Percentiles rank a stretch among this genome's conserved stretches.
phyloP scores from a whole-genome alignment of 305 asterid genomes.

The Fraxinus angustifolia region DNA sequence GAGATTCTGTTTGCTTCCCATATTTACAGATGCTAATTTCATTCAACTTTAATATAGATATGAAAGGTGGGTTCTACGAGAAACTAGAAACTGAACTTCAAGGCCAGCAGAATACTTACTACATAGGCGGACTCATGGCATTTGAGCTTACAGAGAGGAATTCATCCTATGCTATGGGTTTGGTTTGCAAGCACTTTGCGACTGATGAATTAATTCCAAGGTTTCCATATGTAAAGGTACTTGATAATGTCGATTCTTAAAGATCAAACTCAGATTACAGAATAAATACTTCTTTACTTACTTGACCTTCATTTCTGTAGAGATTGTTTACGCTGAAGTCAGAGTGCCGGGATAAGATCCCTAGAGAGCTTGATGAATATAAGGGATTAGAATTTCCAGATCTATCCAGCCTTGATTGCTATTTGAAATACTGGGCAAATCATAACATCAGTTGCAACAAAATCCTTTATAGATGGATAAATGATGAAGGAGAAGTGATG shows the following conservation, averaged over 20 bases:
- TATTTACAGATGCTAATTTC: not conserved
- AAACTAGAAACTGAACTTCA: slow-evolving; percentile 59
- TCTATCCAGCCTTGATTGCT: slow-evolving; percentile 56
- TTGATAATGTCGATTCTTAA: slow-evolving; percentile 3
- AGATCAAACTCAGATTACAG: not conserved
- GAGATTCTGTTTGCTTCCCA: not conserved
- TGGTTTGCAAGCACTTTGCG: slow-evolving; percentile 58
- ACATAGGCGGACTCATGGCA: slow-evolving; percentile 75
- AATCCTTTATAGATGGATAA: slow-evolving; percentile 71
- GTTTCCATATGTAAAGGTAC: slow-evolving; percentile 75
- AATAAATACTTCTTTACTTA: not conserved
- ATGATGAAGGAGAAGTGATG: slow-evolving; percentile 49
- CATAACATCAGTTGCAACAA: slow-evolving; percentile 36
- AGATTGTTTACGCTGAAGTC: slow-evolving; percentile 48
- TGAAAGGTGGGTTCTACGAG: slow-evolving; percentile 68
- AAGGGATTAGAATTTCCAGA: slow-evolving; percentile 57
- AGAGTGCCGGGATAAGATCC: slow-evolving; percentile 32
- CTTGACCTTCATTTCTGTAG: slow-evolving; percentile 38
- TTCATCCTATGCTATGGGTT: slow-evolving; percentile 62
- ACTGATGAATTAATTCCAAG: slow-evolving; percentile 47
- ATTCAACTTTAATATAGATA: slow-evolving; percentile 35
- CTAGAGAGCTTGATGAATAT: slow-evolving; percentile 39
- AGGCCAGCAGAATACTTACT: slow-evolving; percentile 69
- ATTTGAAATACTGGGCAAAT: slow-evolving; percentile 67
- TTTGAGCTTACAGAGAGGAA: slow-evolving; percentile 85